phyloP scores from a whole-genome alignment of 1,284 basidiomycete genomes.

The Inonotus hispidus region DNA sequence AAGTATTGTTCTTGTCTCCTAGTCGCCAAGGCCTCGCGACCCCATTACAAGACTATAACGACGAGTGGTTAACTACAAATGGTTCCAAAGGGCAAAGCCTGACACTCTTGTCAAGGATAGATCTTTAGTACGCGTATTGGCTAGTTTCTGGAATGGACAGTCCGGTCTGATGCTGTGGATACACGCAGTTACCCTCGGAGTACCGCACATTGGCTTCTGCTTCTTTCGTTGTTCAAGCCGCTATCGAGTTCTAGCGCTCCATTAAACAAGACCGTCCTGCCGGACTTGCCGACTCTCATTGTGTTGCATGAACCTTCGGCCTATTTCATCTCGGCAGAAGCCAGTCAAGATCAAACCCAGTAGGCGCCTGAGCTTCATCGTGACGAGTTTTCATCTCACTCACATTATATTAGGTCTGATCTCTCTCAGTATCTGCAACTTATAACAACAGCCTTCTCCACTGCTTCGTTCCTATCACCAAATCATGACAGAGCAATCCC shows the following conservation, averaged over 20 bases:
- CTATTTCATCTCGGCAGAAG: conserved; percentile 41
- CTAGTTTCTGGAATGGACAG: conserved; percentile 4
- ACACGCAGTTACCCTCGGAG: conserved; percentile 57
- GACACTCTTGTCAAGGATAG: conserved; percentile 39
- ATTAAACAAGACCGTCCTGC: conserved; percentile 33
- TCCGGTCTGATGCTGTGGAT: background rate
- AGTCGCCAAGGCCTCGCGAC: conserved; percentile 37
- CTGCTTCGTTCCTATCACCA: conserved; percentile 30
- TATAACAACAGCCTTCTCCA: conserved; percentile 37
- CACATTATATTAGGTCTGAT: conserved; percentile 25
- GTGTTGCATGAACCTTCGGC: conserved; percentile 60
- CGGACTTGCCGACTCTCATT: conserved; percentile 45
- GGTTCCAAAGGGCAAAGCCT: conserved; percentile 40
- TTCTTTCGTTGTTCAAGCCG: conserved; percentile 45
- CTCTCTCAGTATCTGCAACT: conserved; percentile 46
- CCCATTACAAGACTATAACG: conserved; percentile 44
- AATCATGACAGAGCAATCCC: conserved; percentile 31
- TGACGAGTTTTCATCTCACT: background rate
- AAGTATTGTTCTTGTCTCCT: conserved; percentile 48
- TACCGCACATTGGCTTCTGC: conserved; percentile 48
- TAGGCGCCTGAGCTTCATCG: background rate
- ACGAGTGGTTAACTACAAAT: conserved; percentile 47
- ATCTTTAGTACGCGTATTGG: conserved; percentile 45
- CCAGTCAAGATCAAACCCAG: conserved; percentile 8
- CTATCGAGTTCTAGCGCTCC: conserved; percentile 2